Conservation (phyloP, 1,284 basidiomycete species). For the Malassezia caprae region DNA sequence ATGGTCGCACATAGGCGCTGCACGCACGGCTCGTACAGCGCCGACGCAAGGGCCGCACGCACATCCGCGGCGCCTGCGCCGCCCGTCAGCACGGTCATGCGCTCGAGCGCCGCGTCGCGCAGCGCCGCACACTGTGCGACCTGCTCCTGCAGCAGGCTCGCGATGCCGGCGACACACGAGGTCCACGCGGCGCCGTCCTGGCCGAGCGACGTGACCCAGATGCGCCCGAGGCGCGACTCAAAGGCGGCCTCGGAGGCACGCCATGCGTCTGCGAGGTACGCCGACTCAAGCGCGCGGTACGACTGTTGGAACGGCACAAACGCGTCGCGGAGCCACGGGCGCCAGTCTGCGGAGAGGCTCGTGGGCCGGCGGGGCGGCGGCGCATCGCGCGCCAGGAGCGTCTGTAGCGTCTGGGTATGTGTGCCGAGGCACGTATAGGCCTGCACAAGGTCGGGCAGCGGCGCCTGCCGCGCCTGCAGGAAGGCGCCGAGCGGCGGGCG, state of each 20-base stretch:
- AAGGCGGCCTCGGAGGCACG: background rate
- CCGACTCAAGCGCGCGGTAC: slow-evolving; percentile 2
- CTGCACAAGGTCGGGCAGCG: slow-evolving; percentile 9
- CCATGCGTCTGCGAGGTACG: background rate
- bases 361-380: background rate
- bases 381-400: background rate
- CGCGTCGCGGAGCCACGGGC: background rate
- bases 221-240: slow-evolving; percentile 9
- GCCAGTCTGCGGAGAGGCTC: background rate
- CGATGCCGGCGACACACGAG: background rate
- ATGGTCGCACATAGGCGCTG: slow-evolving; percentile 1
- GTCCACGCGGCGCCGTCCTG: slow-evolving; percentile 3
- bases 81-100: background rate
- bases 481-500: background rate
- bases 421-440: background rate
- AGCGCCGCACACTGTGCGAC: background rate
- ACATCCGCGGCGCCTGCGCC: background rate
- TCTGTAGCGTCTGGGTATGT: background rate
- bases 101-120: background rate
- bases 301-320: slow-evolving; percentile 1
- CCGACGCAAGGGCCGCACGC: background rate
- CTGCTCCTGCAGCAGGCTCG: slow-evolving; percentile 1
- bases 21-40: background rate
- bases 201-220: slow-evolving; percentile 1
- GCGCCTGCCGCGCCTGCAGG: background rate